These are phyloP conservation scores for Stephanodiscus triporus DNA, from an alignment of 108 stramenopile species.

Conservation along the genomic window DNA sequence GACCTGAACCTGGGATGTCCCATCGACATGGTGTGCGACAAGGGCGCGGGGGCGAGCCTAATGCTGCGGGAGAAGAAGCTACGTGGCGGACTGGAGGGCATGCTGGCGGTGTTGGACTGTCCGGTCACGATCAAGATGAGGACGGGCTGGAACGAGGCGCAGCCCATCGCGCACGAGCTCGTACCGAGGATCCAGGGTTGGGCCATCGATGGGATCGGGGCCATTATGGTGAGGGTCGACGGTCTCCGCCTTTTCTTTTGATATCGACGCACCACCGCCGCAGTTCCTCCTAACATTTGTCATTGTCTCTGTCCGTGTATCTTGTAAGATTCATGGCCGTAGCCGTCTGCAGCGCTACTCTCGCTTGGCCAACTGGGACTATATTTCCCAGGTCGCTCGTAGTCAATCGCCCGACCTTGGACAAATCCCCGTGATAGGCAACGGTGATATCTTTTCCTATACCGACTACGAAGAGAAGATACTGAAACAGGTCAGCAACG, in stretches of 20 bases:
- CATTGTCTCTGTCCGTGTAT: neutral
- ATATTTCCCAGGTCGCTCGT: slow-evolving; percentile 81
- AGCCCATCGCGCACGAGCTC: slow-evolving; percentile 89
- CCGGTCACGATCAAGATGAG: slow-evolving; percentile 97
- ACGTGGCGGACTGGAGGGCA: slow-evolving; percentile 74
- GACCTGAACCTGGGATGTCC: slow-evolving; percentile 99
- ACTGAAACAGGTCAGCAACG: slow-evolving; percentile 36
- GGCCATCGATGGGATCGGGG: slow-evolving; percentile 68
- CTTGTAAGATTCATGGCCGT: slow-evolving; percentile 88
- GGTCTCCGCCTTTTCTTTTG: neutral
- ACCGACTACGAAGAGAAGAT: slow-evolving; percentile 88
- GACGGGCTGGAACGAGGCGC: slow-evolving; percentile 93
- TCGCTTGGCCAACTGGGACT: slow-evolving; percentile 94
- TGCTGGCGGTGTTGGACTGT: slow-evolving; percentile 70
- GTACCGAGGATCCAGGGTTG: slow-evolving; percentile 85
- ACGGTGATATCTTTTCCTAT: slow-evolving; percentile 95
- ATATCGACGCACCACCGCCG: neutral
- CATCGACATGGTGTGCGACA: slow-evolving; percentile 93
- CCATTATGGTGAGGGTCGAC: slow-evolving; percentile 68
- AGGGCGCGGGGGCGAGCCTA: slow-evolving; percentile 89
- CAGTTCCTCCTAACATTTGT: neutral
- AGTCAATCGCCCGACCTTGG: slow-evolving; percentile 61
- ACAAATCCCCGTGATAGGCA: slow-evolving; percentile 93
- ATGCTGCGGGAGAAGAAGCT: slow-evolving; percentile 88
- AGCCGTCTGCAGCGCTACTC: slow-evolving; percentile 94